Base-by-base conservation (phyloP, 495 filamentous ascomycete species). In the Rusavskia elegans region DNA sequence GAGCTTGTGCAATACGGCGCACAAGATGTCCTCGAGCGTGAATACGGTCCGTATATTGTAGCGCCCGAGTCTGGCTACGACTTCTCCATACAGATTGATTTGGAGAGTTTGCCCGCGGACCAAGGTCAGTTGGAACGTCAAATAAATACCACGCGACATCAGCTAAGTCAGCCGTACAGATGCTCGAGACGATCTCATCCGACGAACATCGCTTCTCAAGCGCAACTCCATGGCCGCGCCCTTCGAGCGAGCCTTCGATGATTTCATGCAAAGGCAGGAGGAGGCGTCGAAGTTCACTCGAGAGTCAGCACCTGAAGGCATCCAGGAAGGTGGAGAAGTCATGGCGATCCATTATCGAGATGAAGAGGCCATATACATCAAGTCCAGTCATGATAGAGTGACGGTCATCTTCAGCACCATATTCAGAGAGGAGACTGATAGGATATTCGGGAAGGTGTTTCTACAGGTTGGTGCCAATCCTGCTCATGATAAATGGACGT, bases 301-400 rank as follows among this genome's bases (percentile, higher is more conserved):
- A 1, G 92, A 97, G 67, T 83, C 87, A 41, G 93, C 93, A 14
- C 92, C 92, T 1, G 83, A 90, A 62, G 89, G 88, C 42, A 73
- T 93, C 35, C 69, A 75, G 60, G 89, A 95, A 70, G 87, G 89
- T 29, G 89, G 89, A 38, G 83, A 93, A 57, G 84, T 96, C 23
- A 95, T 92, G 83, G 83, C 89, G 2, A 92, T 98, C 54, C 89
- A 96, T 59, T 97, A 98, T 70, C 82, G 92, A 17, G 93, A 98
- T 57, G 92, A 97, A 71, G 92, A 98, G 64, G 92, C 92, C n/a
- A 96, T 98, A 63, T 98, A 95, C 67, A 87, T 98, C 72, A 95
- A 97, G 68, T 90, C 92, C 32, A 93, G 84, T 65, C 84, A 89
- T 64, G 92, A 98, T 63, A 82, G 92, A 50, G 93, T 98, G 38